Evolutionary conservation across 2,329 filamentous ascomycete species (phyloP).

Genomic region (Cercospora nicotianae): DNA sequence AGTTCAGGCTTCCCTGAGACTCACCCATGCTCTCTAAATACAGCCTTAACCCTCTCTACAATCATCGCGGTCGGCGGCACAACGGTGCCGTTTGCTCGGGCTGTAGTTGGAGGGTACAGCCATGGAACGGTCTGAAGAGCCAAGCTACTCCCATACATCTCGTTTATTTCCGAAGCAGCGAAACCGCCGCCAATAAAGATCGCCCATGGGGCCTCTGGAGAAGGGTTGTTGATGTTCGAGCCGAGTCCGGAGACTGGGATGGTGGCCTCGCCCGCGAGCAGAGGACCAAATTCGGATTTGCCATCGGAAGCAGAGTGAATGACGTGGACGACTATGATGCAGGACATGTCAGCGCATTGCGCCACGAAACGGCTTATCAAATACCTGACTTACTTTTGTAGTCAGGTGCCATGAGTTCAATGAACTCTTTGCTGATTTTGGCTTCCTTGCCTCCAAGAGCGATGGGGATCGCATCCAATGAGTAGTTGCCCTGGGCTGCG

Average conservation of each 20-base stretch:
- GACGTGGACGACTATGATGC: conserved; percentile 30
- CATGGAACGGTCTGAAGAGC: conserved; percentile 23
- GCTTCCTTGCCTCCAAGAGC: conserved; percentile 30
- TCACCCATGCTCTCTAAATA: conserved; percentile 16
- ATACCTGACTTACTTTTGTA: conserved; percentile 24
- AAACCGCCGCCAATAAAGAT: conserved; percentile 33
- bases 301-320: conserved; percentile 23
- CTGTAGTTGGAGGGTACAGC: conserved; percentile 24
- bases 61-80: conserved; percentile 16
- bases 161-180: conserved; percentile 25
- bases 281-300: conserved; percentile 25
- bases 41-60: conserved; percentile 14
- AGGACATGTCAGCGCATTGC: not conserved
- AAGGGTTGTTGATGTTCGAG: conserved; percentile 21
- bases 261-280: conserved; percentile 23
- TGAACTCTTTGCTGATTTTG: conserved; percentile 25
- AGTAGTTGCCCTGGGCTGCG: not conserved
- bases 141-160: conserved; percentile 18
- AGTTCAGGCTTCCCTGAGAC: not conserved
- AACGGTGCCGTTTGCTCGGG: conserved; percentile 8
- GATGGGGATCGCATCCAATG: conserved; percentile 21
- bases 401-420: conserved; percentile 26
- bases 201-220: conserved; percentile 23
- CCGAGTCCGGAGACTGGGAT: conserved; percentile 27
- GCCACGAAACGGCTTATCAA: not conserved